A percentile compares a stretch with the other conserved stretches of the same genome.
Evolutionary conservation across 805 yeast genomes (phyloP).

Genomic region (Wickerhamiella brachini): DNA sequence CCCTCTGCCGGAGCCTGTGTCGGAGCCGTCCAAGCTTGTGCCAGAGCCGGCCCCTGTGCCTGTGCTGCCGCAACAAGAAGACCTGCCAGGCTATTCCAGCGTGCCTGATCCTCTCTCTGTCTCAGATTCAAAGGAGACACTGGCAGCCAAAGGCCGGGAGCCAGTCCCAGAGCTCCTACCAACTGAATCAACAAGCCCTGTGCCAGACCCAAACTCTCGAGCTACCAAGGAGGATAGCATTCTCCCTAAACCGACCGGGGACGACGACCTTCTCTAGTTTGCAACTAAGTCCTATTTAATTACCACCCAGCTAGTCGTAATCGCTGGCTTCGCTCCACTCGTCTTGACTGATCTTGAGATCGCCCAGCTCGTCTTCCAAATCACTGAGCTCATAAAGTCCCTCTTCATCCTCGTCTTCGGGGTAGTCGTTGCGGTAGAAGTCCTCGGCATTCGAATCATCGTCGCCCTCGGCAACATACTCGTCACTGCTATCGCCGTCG

Average conservation of each 20-base stretch:
- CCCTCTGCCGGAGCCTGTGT: not conserved
- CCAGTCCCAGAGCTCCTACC: not conserved
- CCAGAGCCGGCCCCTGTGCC: too few relatives aligned
- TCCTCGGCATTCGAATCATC: conserved; percentile 58
- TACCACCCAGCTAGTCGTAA: too few relatives aligned
- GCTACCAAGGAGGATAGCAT: not conserved
- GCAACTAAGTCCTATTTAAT: not conserved
- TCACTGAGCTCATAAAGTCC: conserved; percentile 20
- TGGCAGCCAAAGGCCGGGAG: too few relatives aligned
- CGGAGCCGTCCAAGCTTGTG: too few relatives aligned
- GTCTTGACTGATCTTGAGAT: conserved; percentile 12
- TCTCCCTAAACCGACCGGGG: not conserved
- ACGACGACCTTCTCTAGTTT: not conserved
- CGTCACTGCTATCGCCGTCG: conserved; percentile 23
- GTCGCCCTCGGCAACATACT: conserved; percentile 23
- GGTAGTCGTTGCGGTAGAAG: conserved; percentile 84
- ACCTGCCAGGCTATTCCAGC: too few relatives aligned
- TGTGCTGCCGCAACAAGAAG: too few relatives aligned
- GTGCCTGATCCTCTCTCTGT: too few relatives aligned
- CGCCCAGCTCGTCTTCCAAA: conserved; percentile 11
- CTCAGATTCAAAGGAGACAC: too few relatives aligned
- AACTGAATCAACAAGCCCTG: not conserved
- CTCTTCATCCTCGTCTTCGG: conserved; percentile 62
- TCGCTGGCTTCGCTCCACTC: conserved; percentile 5
- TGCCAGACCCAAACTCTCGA: not conserved